Evolutionary conservation across 2,329 filamentous ascomycete species (phyloP).

Genomic region (Emergomyces pasteurianus): DNA sequence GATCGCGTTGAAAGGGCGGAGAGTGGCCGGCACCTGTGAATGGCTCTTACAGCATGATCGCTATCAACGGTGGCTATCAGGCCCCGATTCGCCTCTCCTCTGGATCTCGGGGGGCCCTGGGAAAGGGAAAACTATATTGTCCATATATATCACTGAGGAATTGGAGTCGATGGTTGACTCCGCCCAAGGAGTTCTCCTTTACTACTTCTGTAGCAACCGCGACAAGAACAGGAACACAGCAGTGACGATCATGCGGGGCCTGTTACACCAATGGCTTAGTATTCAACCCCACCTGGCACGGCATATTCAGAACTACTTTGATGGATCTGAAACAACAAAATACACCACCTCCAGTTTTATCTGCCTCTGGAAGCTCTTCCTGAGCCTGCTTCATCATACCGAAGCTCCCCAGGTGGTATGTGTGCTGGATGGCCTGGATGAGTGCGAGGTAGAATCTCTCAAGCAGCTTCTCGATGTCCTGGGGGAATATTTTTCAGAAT

Average conservation of each 20-base stretch:
- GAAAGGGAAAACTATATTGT: slow-evolving; percentile 19
- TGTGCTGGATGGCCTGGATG: slow-evolving; percentile 14
- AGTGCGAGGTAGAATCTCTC: slow-evolving; percentile 13
- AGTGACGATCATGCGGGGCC: slow-evolving; percentile 13
- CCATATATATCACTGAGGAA: slow-evolving; percentile 15
- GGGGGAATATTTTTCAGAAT: slow-evolving; percentile 8
- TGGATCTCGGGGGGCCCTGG: slow-evolving; percentile 18
- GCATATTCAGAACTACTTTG: slow-evolving; percentile 10
- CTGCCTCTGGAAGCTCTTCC: slow-evolving; percentile 12
- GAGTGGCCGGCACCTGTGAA: slow-evolving; percentile 15
- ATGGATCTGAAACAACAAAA: slow-evolving; percentile 11
- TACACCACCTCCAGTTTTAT: slow-evolving; percentile 14
- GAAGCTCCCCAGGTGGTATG: slow-evolving; percentile 10
- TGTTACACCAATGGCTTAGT: slow-evolving; percentile 14
- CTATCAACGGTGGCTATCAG: slow-evolving; percentile 13
- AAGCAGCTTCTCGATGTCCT: slow-evolving; percentile 11
- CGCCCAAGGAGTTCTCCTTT: slow-evolving; percentile 10
- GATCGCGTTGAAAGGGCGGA: slow-evolving; percentile 15
- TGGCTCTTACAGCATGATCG: slow-evolving; percentile 11
- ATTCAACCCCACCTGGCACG: slow-evolving; percentile 10
- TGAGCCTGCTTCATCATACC: slow-evolving; percentile 7
- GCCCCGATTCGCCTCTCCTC: slow-evolving; percentile 9
- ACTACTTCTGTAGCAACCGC: slow-evolving; percentile 18
- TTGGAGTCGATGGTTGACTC: slow-evolving; percentile 9
- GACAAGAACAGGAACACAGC: slow-evolving; percentile 15